Evolutionary conservation across 306 rosid genomes (phyloP).

Genomic region (Pyrus bretschneideri): DNA sequence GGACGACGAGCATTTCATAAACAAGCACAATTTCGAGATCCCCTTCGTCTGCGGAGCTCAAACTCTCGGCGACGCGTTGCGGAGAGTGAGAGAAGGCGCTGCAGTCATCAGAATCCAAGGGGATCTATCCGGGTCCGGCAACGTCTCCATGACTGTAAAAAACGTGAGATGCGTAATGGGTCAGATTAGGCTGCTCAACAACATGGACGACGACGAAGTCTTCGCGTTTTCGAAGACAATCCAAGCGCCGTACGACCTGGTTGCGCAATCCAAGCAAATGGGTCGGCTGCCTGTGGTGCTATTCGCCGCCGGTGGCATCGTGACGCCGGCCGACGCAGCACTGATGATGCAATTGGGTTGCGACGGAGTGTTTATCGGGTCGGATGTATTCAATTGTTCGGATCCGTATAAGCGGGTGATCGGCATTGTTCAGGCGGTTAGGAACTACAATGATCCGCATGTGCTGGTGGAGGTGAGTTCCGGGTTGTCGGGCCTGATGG

Average conservation of each 20-base stretch:
- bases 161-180: constrained; percentile 58
- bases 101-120: constrained; percentile 61
- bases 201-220: constrained; percentile 79
- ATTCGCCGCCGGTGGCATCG: constrained; percentile 72
- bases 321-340: constrained; percentile 81
- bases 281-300: constrained; percentile 58
- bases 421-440: constrained; percentile 52
- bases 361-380: constrained; percentile 61
- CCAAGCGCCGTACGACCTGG: constrained; percentile 69
- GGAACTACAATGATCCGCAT: constrained; percentile 52
- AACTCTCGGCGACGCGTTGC: constrained; percentile 55
- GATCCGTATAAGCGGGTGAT: constrained; percentile 54
- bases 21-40: constrained; percentile 54
- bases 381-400: constrained; percentile 38
- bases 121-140: constrained; percentile 38
- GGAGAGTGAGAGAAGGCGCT: constrained; percentile 70
- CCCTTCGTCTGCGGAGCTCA: constrained; percentile 59
- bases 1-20: constrained; percentile 50
- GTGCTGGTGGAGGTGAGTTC: constrained; percentile 48
- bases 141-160: constrained; percentile 30
- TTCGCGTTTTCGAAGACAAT: constrained; percentile 52
- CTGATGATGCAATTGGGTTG: constrained; percentile 86
- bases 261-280: constrained; percentile 55
- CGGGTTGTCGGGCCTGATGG: constrained; percentile 34
- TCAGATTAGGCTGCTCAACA: constrained; percentile 42